A percentile compares a stretch with the other conserved stretches of the same genome.
phyloP scores from a whole-genome alignment of 805 yeast species.

The Pichia cephalocereana region DNA sequence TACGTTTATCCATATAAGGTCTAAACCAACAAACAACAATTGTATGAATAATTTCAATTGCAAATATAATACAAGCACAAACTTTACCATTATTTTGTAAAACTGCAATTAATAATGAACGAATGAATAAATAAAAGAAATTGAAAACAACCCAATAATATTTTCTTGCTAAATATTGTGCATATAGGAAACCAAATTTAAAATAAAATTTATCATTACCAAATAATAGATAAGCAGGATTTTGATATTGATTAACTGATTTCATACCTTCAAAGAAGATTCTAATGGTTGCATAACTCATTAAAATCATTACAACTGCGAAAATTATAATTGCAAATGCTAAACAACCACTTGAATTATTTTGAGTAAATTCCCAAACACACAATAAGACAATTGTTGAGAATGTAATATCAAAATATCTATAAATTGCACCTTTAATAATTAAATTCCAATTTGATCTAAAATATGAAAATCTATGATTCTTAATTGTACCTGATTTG shows the following conservation, averaged over 20 bases:
- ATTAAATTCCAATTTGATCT: constrained; percentile 78
- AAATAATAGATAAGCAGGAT: constrained; percentile 84
- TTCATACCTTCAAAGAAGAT: constrained; percentile 68
- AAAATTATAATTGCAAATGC: constrained; percentile 72
- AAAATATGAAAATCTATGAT: constrained; percentile 62
- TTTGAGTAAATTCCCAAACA: constrained; percentile 80
- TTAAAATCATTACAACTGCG: constrained; percentile 44
- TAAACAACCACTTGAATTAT: constrained; percentile 76
- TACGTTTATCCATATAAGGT: constrained; percentile 92
- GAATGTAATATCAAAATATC: constrained; percentile 75
- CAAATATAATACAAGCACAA: constrained; percentile 71
- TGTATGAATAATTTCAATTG: constrained; percentile 64
- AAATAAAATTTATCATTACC: constrained; percentile 77
- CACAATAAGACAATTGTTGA: constrained; percentile 79
- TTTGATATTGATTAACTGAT: constrained; percentile 65
- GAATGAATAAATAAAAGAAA: constrained; percentile 55
- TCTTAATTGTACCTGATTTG: constrained; percentile 47
- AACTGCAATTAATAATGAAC: constrained; percentile 80
- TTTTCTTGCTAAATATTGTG: constrained; percentile 79
- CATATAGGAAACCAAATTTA: constrained; percentile 86
- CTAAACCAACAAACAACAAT: constrained; percentile 56
- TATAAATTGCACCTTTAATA: constrained; percentile 80
- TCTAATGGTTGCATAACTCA: constrained; percentile 63
- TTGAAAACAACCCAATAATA: constrained; percentile 73
- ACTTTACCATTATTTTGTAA: constrained; percentile 73